A percentile compares a stretch with the other conserved stretches of the same genome.
Evolutionary conservation across 371 early-diverging fungal species (phyloP).

Genomic region (Mortierella sp.): DNA sequence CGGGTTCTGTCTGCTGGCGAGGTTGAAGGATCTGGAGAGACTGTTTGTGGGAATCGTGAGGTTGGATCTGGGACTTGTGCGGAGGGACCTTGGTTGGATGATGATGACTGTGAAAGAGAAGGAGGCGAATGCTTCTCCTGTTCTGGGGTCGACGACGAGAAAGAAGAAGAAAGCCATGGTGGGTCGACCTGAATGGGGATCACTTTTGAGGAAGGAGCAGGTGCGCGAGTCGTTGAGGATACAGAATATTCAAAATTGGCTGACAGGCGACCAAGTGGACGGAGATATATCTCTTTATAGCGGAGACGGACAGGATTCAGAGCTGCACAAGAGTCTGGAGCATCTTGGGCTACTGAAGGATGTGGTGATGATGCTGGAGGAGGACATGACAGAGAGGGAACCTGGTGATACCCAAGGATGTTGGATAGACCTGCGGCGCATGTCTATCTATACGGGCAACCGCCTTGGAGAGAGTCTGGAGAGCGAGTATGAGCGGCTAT

Average conservation of each 20-base stretch:
- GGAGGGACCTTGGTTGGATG: neutral
- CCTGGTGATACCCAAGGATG: neutral
- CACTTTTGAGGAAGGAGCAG: no score
- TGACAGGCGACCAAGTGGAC: no score
- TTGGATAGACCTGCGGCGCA: neutral
- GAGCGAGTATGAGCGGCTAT: neutral
- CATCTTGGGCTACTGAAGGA: neutral
- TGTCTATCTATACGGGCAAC: neutral
- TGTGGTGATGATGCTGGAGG: neutral
- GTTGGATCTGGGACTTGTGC: neutral
- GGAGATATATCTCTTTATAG: no score
- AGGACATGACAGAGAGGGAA: no score
- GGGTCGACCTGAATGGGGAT: no score
- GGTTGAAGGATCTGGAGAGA: neutral
- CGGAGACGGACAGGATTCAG: neutral
- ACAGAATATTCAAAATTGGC: no score
- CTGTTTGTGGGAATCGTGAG: neutral
- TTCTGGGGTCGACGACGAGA: neutral
- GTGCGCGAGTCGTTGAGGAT: no score
- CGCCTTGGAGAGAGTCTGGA: neutral
- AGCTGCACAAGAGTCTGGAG: neutral
- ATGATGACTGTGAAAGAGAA: neutral
- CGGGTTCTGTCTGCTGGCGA: constrained; percentile 1
- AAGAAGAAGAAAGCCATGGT: neutral
- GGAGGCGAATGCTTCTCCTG: no score